Conservation (phyloP, 495 filamentous ascomycete species). For the Aspergillus incahuasiensis region DNA sequence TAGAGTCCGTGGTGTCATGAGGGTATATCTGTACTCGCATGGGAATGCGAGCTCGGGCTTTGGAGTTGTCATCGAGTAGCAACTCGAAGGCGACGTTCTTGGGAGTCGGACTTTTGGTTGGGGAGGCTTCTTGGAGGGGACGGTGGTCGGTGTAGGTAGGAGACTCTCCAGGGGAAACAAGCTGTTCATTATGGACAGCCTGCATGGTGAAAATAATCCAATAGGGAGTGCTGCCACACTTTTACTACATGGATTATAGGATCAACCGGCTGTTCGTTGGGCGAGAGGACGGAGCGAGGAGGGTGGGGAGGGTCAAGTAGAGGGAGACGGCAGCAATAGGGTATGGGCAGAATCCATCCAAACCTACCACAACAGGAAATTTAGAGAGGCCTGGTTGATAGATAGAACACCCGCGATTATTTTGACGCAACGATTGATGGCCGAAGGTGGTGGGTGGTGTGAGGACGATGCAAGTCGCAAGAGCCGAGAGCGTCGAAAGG, state of each 20-base stretch:
- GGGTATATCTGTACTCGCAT: constrained; percentile 88
- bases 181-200: constrained; percentile 39
- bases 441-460: constrained; percentile 35
- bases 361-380: constrained; percentile 41
- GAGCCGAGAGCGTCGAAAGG: constrained; percentile 31
- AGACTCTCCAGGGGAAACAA: constrained; percentile 36
- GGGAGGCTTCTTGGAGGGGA: constrained; percentile 38
- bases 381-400: constrained; percentile 25
- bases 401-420: constrained; percentile 38
- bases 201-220: constrained; percentile 33
- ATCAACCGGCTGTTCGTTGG: constrained; percentile 39
- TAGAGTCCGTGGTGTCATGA: constrained; percentile 92
- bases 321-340: constrained; percentile 26
- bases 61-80: constrained; percentile 66
- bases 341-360: constrained; percentile 33
- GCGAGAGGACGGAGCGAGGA: constrained; percentile 21
- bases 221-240: constrained; percentile 24
- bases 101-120: constrained; percentile 49
- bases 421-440: constrained; percentile 26
- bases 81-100: constrained; percentile 87
- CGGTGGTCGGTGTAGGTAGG: constrained; percentile 29
- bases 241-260: constrained; percentile 36
- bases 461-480: constrained; percentile 38
- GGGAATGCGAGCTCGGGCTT: constrained; percentile 73
- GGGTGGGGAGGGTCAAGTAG: constrained; percentile 23